A percentile compares a stretch with the other conserved stretches of the same genome.
Evolutionary conservation across 1,284 basidiomycete species (phyloP).

Genomic region (Cryptococcus sp.): DNA sequence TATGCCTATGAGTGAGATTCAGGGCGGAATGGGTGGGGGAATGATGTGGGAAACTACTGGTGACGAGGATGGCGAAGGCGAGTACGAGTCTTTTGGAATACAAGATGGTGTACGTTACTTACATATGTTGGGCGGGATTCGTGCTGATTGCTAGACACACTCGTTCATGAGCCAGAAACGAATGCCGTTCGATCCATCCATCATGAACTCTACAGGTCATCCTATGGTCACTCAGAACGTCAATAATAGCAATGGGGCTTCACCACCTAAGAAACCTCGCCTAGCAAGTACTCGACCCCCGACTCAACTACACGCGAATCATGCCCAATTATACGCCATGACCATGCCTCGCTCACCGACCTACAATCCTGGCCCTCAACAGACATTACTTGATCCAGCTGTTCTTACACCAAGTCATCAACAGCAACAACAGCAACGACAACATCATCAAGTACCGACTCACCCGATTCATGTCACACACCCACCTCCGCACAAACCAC

Average conservation of each 20-base stretch:
- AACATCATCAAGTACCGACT: background rate
- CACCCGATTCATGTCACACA: too few species aligned
- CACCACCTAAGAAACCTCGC: slow-evolving; percentile 15
- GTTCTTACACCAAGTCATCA: background rate
- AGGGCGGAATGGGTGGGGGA: slow-evolving; percentile 1
- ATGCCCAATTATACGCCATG: background rate
- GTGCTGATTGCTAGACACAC: slow-evolving; percentile 3
- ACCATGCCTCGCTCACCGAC: background rate
- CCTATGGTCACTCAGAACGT: slow-evolving; percentile 3
- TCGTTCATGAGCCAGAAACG: slow-evolving; percentile 16
- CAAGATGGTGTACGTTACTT: slow-evolving; percentile 8
- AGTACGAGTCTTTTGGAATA: slow-evolving; percentile 27
- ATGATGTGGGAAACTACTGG: slow-evolving; percentile 11
- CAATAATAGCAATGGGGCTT: background rate
- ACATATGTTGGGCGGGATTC: too few species aligned
- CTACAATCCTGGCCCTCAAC: background rate
- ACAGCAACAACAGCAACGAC: background rate
- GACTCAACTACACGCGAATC: background rate
- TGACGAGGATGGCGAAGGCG: slow-evolving; percentile 17
- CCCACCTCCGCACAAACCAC: too few species aligned
- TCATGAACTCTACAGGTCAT: slow-evolving; percentile 13
- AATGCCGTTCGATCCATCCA: slow-evolving; percentile 14
- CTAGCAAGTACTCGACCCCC: background rate
- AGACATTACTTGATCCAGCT: background rate
- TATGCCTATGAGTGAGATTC: background rate